Conservation (phyloP, 768 basidiomycete genomes). For the Peribolospora baueri region DNA sequence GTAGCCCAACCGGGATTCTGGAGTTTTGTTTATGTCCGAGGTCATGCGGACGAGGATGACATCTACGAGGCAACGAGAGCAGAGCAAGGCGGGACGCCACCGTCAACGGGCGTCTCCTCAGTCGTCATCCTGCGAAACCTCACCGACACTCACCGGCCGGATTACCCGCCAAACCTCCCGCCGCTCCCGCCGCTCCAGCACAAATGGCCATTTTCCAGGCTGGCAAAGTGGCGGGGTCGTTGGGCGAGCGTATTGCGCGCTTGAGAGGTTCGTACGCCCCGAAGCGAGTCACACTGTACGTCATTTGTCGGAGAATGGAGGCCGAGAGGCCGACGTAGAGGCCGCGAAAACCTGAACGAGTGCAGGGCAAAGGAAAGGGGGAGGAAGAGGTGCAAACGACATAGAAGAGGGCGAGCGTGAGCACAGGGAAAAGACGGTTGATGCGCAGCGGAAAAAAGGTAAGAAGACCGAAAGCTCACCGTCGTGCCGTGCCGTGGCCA, state of each 20-base stretch:
- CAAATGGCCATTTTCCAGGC: conserved; percentile 9
- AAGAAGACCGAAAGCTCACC: background rate
- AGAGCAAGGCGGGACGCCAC: too few relatives aligned
- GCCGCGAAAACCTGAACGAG: conserved; percentile 3
- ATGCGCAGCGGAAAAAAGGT: background rate
- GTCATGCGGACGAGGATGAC: conserved; percentile 12
- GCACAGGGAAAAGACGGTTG: too few relatives aligned
- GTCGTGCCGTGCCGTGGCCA: conserved; percentile 7
- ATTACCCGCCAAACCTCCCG: conserved; percentile 5
- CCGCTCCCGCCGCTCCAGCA: conserved; percentile 10
- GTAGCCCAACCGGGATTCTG: conserved; percentile 9
- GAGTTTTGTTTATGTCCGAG: conserved; percentile 7
- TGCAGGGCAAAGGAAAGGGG: background rate
- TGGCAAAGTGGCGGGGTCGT: background rate
- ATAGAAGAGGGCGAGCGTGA: background rate
- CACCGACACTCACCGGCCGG: too few relatives aligned
- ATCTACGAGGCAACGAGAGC: background rate
- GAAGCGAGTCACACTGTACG: conserved; percentile 13
- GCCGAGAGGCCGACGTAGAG: conserved; percentile 14
- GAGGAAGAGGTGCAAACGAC: background rate
- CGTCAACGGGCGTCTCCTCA: too few relatives aligned
- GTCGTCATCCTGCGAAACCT: background rate
- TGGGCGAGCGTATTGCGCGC: conserved; percentile 1
- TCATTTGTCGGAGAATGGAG: conserved; percentile 14
- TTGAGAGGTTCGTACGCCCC: conserved; percentile 14